Base-by-base conservation (phyloP, 169 alveolate species). In the Plasmodium malariae region DNA sequence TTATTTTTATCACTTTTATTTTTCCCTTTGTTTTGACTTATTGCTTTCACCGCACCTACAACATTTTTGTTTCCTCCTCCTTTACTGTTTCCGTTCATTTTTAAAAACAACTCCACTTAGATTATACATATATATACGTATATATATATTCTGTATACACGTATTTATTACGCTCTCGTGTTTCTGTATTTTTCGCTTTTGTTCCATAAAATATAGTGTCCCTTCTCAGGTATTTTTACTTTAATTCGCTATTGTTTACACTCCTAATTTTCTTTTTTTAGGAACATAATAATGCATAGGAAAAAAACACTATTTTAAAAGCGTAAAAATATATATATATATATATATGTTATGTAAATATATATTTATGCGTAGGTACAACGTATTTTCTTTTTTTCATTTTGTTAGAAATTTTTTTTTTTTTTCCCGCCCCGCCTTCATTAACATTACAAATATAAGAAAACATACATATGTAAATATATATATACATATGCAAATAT, bases 41-140 rank as follows among this genome's bases (percentile, higher is more conserved):
- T 40, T 37, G 28, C 36, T 28, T 67, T 67, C 74, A 32, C 36
- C 28, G 60, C 43, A 21, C 17, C 21, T 12, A 30, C 19, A 28
- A 19, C 36, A 49, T n/a, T 67, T 19, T 34, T 49, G 34, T 67
- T 67, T 49, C 34, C 34, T 6, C 74, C 74, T 19, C 67, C 67
- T 37, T 7, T 71, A 68, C 36, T 71, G 2, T 21, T 24, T 51
- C 32, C 14, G 7, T 49, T 71, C 67, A 71, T 71, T 36, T 49
- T 71, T 51, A 0, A 36, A 24, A 51, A 12, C 68, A 19, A 65
- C 26, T 2, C 49, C 26, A 21, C 26, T 48, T 19, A 48, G 12
- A 14, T 48, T 19, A 48, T 40, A 9, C 51, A 40, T 9, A 6
- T 40, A 40, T 40, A 40, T 67, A 19, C 9, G 43, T 32, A 26